Conservation (phyloP, 768 basidiomycete genomes). For the Termitomyces titanicus region DNA sequence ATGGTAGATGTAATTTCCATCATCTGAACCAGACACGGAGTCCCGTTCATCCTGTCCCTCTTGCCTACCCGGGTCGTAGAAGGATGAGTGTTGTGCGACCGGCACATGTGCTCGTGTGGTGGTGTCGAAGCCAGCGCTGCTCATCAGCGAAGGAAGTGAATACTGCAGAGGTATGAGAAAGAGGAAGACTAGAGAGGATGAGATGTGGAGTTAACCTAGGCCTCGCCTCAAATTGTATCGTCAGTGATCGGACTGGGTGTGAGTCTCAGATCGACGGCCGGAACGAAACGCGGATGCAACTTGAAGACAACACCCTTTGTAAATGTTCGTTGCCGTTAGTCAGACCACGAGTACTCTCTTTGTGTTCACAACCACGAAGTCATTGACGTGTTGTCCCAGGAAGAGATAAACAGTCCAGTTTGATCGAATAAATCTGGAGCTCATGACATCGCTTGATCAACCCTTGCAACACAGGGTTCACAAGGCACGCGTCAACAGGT, state of each 20-base stretch:
- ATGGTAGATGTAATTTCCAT: conserved; percentile 39
- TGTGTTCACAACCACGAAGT: conserved; percentile 32
- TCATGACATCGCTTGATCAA: conserved; percentile 41
- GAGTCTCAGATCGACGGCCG: conserved; percentile 44
- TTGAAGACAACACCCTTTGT: conserved; percentile 29
- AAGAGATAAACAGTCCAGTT: conserved; percentile 38
- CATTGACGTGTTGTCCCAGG: conserved; percentile 47
- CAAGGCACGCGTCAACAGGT: conserved; percentile 40
- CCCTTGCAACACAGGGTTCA: conserved; percentile 40
- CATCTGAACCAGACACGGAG: conserved; percentile 57
- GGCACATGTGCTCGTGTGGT: conserved; percentile 16
- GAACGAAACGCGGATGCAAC: conserved; percentile 42
- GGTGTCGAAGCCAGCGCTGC: conserved; percentile 23
- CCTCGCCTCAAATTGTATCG: conserved; percentile 20
- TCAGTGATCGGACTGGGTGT: conserved; percentile 38
- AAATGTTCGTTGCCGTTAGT: conserved; percentile 29
- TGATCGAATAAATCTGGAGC: conserved; percentile 41
- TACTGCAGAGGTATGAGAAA: conserved; percentile 11
- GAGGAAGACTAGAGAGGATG: neutral
- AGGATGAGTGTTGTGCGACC: conserved; percentile 24
- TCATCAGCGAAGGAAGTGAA: conserved; percentile 22
- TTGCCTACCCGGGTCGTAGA: conserved; percentile 18
- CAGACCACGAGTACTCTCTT: conserved; percentile 28
- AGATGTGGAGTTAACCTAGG: conserved; percentile 17
- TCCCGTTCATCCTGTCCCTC: conserved; percentile 41